Base-by-base conservation (phyloP, 1,139 yeast genomes). In the Suhomyces kunorum region DNA sequence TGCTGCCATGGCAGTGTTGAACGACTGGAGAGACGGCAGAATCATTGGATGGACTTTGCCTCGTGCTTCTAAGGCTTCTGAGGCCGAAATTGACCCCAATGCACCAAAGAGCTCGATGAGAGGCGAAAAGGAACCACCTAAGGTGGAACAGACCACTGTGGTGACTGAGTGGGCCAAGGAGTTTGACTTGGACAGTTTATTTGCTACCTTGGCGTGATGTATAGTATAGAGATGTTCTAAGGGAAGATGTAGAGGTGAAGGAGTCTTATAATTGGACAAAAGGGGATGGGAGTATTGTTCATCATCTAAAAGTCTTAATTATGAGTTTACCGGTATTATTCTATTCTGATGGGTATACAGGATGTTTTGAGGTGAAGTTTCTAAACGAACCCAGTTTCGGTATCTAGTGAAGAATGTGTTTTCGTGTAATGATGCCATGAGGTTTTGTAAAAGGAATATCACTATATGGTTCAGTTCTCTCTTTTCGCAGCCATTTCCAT, bases 21-120 rank as follows among this genome's bases (percentile, higher is more conserved):
- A 81, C 52, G 99, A 92, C 66, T 94, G 98, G 98, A 83, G 97
- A 67, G 97, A 90, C 64, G 98, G 98, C 43, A 81, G 95, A 59
- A 79, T 92, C 52, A 66, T 83, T 41, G 96, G 98, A 34, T 92
- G 97, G 96, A 81, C 89, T 2, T 64, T 82, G 53, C 96, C 97
- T 34, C 87, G 84, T 51, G 74, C 81, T 8, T 80, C 87, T 2
- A 74, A 75, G 51, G 57, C 53, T n/a, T 53, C 60, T 35, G 55
- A 54, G 20, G 55, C 23, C 5, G 22, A 48, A 16, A 61, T 61
- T 12, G 53, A 49, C 26, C 47, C 58, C 31, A 63, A 63, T 37
- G 74, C 59, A 1, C 71, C 76, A 32, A 71, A 71, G 57, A 65
- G 73, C 42, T 65, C 75, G 6, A 54, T 61, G 44, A 59, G 76